phyloP scores from a whole-genome alignment of 345 rosid genomes.

The Dovyalis caffra region DNA sequence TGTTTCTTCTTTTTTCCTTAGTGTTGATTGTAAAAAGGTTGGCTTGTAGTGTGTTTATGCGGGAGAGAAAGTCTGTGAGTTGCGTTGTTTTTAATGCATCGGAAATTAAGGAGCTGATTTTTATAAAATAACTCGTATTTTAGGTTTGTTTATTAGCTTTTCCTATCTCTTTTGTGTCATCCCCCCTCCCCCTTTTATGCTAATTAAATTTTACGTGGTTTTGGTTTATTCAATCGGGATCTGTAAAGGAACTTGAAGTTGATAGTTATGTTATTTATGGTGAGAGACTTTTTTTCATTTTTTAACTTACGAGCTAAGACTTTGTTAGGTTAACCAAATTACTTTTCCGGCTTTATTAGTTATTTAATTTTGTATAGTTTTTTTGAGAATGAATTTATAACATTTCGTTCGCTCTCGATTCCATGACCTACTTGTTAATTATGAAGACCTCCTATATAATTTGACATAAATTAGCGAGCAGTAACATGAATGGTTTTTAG shows the following conservation, averaged over 20 bases:
- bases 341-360: no score
- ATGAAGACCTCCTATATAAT: not conserved
- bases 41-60: not conserved
- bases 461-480: no score
- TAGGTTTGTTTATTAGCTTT: not conserved
- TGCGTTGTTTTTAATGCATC: not conserved
- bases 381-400: no score
- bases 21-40: not conserved
- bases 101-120: not conserved
- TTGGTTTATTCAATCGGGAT: not conserved
- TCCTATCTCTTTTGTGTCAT: no score
- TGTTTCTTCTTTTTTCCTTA: not conserved
- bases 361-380: no score
- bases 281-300: no score
- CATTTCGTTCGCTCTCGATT: not conserved
- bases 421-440: not conserved
- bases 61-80: not conserved
- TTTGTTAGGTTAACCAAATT: no score
- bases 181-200: no score
- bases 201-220: not conserved
- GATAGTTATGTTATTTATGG: not conserved
- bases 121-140: not conserved
- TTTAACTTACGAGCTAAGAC: no score
- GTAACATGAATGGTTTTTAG: no score
- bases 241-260: not conserved